Percentiles rank a stretch among this genome's conserved stretches.
Conservation (phyloP, 1,139 yeast species). For the Yamadazyma mexicana region DNA sequence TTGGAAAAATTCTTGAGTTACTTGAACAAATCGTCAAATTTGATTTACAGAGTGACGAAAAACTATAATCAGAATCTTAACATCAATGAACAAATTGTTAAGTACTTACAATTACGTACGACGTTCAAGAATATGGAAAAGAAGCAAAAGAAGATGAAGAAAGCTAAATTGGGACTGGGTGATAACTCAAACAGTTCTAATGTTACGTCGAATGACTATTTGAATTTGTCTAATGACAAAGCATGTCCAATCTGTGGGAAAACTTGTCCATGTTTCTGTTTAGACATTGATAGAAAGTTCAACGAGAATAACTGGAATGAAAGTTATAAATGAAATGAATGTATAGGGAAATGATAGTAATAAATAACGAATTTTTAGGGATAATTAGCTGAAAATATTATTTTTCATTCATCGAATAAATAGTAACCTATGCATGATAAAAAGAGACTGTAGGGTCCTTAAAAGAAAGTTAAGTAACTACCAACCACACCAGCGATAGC, state of each 20-base stretch:
- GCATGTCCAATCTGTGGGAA: constrained; percentile 11
- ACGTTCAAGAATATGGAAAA: constrained; percentile 7
- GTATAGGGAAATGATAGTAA: no score
- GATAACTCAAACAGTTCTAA: not conserved
- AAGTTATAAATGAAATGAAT: constrained; percentile 2
- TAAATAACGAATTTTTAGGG: no score
- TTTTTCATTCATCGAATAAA: constrained; percentile 10
- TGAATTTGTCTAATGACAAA: constrained; percentile 9
- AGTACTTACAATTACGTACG: constrained; percentile 25
- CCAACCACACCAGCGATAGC: constrained; percentile 72
- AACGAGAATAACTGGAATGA: constrained; percentile 7
- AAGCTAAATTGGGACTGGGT: constrained; percentile 3
- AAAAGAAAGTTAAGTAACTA: constrained; percentile 51
- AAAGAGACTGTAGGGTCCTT: constrained; percentile 6
- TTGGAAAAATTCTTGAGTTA: constrained; percentile 44
- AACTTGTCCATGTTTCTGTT: constrained; percentile 12
- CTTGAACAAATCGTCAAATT: constrained; percentile 37
- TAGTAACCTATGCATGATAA: constrained; percentile 6
- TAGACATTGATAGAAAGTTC: constrained; percentile 11
- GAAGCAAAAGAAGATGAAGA: constrained; percentile 5
- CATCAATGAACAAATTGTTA: constrained; percentile 36
- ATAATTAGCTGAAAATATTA: not conserved
- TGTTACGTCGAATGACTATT: constrained; percentile 5
- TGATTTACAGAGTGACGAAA: constrained; percentile 44
- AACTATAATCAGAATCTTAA: constrained; percentile 17